Conservation (phyloP, 2,329 filamentous ascomycete species). For the Tolypocladium cylindrosporum region DNA sequence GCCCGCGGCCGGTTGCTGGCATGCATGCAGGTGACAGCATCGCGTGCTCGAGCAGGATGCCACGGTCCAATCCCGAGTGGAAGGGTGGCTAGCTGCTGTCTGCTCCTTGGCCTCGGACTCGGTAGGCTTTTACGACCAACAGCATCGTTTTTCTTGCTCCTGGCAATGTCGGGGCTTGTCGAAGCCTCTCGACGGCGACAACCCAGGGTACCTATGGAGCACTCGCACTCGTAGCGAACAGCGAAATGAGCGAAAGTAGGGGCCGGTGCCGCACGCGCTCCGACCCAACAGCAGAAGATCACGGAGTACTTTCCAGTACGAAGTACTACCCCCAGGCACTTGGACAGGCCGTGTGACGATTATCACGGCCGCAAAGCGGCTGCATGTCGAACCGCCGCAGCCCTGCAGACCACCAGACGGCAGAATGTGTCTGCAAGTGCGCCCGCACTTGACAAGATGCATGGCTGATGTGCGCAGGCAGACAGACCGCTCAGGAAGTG, state of each 20-base stretch:
- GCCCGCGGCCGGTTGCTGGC: background rate
- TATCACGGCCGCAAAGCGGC: background rate
- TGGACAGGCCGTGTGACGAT: background rate
- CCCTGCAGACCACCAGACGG: background rate
- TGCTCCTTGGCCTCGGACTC: background rate
- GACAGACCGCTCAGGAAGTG: background rate
- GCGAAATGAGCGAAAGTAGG: background rate
- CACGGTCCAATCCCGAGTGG: background rate
- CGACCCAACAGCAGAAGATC: background rate
- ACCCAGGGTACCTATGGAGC: background rate
- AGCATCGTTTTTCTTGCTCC: background rate
- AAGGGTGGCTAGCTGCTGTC: background rate
- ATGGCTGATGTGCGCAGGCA: background rate
- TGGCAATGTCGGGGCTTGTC: background rate
- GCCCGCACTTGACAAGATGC: background rate
- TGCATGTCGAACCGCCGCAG: background rate
- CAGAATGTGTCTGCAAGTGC: background rate
- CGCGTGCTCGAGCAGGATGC: background rate
- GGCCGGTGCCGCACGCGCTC: background rate
- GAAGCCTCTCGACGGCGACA: background rate
- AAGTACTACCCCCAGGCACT: background rate
- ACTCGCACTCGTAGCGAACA: background rate
- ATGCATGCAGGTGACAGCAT: background rate
- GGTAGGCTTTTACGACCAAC: background rate
- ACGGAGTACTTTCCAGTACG: background rate